Conservation (phyloP, 306 rosid genomes). For the Lupinus albus region DNA sequence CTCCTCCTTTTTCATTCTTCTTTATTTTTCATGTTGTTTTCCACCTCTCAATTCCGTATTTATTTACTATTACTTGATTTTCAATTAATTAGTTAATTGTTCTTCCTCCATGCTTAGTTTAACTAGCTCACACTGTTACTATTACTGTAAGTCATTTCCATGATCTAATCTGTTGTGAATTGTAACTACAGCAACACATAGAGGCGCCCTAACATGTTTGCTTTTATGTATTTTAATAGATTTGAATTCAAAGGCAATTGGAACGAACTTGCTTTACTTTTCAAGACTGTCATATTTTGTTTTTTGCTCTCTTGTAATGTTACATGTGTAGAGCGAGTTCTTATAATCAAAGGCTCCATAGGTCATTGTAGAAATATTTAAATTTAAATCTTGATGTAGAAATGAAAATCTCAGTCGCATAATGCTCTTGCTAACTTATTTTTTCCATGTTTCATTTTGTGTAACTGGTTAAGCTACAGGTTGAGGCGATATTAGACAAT, state of each 20-base stretch:
- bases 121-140: no score
- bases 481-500: constrained; percentile 82
- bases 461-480: constrained; percentile 51
- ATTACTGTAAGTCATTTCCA: no score
- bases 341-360: not conserved
- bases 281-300: constrained; percentile 12
- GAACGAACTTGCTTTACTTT: constrained; percentile 18
- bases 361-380: not conserved
- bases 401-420: not conserved
- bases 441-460: constrained; percentile 16
- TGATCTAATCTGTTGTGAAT: not conserved
- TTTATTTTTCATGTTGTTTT: no score
- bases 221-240: not conserved
- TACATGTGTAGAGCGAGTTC: not conserved
- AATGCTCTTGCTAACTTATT: constrained; percentile 7
- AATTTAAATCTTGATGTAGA: not conserved
- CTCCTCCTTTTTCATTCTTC: not conserved
- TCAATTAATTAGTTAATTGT: no score
- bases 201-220: not conserved
- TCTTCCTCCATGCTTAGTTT: no score
- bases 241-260: constrained; percentile 14
- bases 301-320: not conserved
- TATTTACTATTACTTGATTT: no score
- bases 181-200: not conserved
- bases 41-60: no score